These are phyloP conservation scores for Hypoxylon trugodes DNA, from an alignment of 495 filamentous ascomycete species.

Conservation along the genomic window DNA sequence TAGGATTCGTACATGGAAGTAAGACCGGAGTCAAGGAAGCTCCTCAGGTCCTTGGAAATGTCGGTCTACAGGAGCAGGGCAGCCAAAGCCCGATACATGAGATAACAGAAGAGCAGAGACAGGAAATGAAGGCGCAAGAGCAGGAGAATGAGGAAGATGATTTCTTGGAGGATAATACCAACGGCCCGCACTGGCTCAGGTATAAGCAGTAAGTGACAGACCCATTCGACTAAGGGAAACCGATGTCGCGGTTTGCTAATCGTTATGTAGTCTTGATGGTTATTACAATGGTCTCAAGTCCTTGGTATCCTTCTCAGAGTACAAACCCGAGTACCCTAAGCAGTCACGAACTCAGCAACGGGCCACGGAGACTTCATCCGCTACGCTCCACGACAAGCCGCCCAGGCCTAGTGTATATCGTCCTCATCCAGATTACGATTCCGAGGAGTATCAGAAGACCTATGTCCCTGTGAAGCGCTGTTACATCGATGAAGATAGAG, in stretches of 20 bases:
- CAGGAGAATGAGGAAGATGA: conserved; percentile 30
- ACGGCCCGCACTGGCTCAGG: conserved; percentile 50
- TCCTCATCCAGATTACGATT: conserved; percentile 73
- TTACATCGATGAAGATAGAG: conserved; percentile 72
- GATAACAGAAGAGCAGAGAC: conserved; percentile 1
- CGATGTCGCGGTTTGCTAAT: conserved; percentile 14
- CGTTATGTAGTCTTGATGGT: conserved; percentile 62
- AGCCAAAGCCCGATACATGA: conserved; percentile 6
- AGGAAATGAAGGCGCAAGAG: conserved; percentile 9
- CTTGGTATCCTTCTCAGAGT: conserved; percentile 68
- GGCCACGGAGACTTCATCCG: conserved; percentile 39
- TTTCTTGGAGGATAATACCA: conserved; percentile 21
- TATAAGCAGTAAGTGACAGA: conserved; percentile 52
- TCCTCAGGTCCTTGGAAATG: not conserved
- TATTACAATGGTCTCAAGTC: conserved; percentile 82
- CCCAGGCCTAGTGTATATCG: conserved; percentile 68
- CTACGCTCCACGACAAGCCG: conserved; percentile 47
- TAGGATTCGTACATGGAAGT: conserved; percentile 41
- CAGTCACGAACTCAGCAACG: conserved; percentile 45
- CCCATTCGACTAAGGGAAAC: not conserved
- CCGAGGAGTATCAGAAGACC: conserved; percentile 63
- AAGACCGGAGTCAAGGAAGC: conserved; percentile 13
- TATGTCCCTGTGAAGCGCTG: conserved; percentile 74
- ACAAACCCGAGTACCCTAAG: conserved; percentile 79
- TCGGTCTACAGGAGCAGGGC: conserved; percentile 30